Conservation (phyloP, 257 asterid species). For the Nicotiana otophora region DNA sequence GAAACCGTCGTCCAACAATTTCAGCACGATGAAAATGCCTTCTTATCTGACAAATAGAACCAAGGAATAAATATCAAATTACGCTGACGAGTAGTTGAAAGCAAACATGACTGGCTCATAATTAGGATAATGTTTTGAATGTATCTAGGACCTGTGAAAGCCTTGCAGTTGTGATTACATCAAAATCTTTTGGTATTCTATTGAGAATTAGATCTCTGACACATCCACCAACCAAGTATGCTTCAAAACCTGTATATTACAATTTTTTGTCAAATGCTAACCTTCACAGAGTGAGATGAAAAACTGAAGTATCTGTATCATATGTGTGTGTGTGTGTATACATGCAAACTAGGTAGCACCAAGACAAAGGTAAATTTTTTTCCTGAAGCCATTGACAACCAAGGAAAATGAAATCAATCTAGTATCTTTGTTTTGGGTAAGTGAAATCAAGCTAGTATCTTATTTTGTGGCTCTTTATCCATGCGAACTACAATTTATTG, state of each 20-base stretch:
- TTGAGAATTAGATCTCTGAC: conserved; percentile 86
- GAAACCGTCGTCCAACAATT: conserved; percentile 74
- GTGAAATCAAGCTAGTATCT: neutral
- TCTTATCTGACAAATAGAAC: conserved; percentile 38
- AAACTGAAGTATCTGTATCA: neutral
- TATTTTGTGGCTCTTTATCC: neutral
- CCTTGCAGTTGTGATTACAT: conserved; percentile 74
- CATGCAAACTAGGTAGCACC: neutral
- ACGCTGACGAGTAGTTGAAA: neutral
- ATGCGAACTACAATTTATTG: neutral
- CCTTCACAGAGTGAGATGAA: neutral
- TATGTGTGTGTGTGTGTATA: neutral
- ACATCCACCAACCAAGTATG: conserved; percentile 98
- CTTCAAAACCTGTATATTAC: conserved; percentile 53
- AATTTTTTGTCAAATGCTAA: neutral
- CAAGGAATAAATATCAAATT: neutral
- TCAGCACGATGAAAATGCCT: conserved; percentile 37
- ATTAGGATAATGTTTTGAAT: neutral
- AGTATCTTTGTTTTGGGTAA: neutral
- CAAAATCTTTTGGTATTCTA: conserved; percentile 85
- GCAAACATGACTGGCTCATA: neutral
- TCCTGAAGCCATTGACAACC: neutral
- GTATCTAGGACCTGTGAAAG: conserved; percentile 47
- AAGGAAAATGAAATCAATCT: neutral
- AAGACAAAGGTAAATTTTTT: neutral